These are phyloP conservation scores for Melastoma malabathricum DNA, from an alignment of 345 rosid species.

Conservation along the genomic window DNA sequence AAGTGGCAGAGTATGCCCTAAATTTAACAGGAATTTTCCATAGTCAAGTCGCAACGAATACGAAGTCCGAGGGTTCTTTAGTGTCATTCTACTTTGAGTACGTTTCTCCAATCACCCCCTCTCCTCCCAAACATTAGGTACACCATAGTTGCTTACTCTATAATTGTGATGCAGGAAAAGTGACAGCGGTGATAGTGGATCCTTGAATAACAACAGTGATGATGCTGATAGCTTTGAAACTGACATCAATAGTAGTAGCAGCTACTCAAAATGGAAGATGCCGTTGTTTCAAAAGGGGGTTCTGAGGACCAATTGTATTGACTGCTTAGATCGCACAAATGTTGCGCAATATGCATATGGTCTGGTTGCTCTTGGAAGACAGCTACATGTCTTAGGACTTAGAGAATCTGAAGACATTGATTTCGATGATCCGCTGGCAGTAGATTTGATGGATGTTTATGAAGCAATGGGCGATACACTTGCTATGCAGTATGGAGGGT, in stretches of 20 bases:
- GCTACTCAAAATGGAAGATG: slow-evolving; percentile 22
- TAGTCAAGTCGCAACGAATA: slow-evolving; percentile 43
- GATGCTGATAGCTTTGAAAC: slow-evolving; percentile 16
- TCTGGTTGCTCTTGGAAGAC: slow-evolving; percentile 73
- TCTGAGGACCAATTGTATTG: slow-evolving; percentile 93
- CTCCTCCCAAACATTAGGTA: too few species aligned
- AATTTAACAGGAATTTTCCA: slow-evolving; percentile 76
- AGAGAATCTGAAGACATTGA: slow-evolving; percentile 42
- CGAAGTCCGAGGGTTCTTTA: slow-evolving; percentile 25
- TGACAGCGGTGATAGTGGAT: slow-evolving; percentile 18
- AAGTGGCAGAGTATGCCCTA: slow-evolving; percentile 61
- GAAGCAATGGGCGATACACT: slow-evolving; percentile 98
- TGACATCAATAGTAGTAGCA: slow-evolving; percentile 14
- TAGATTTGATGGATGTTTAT: slow-evolving; percentile 59
- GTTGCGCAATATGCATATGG: slow-evolving; percentile 96
- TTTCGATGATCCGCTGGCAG: slow-evolving; percentile 67
- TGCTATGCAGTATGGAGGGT: slow-evolving; percentile 95
- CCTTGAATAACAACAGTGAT: slow-evolving; percentile 21
- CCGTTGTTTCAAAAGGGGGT: slow-evolving; percentile 73
- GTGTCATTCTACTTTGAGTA: slow-evolving; percentile 40
- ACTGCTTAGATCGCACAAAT: slow-evolving; percentile 95
- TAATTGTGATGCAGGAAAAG: slow-evolving; percentile 27
- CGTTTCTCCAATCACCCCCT: slow-evolving; percentile 15
- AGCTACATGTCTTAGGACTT: slow-evolving; percentile 53
- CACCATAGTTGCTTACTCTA: too few species aligned